These are phyloP conservation scores for Staphylotrichum longicolle DNA, from an alignment of 495 filamentous ascomycete species.

Conservation along the genomic window DNA sequence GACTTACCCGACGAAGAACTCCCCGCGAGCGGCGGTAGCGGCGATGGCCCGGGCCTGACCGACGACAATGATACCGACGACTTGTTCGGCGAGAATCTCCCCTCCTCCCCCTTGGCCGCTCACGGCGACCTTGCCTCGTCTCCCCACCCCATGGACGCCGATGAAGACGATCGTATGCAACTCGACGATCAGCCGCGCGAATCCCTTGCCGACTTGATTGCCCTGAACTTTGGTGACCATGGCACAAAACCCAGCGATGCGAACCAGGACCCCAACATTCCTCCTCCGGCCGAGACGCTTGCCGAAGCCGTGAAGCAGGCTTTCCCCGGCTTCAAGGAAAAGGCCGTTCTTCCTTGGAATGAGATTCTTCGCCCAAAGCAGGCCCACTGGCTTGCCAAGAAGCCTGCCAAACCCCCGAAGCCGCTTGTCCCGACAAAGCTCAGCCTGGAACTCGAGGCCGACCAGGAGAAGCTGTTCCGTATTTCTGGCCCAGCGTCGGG, in stretches of 20 bases:
- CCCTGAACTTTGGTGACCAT: constrained; percentile 46
- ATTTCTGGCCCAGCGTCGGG: constrained; percentile 53
- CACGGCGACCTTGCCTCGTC: constrained; percentile 35
- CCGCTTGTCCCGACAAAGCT: constrained; percentile 81
- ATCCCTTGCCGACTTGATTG: constrained; percentile 32
- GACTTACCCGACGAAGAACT: constrained; percentile 51
- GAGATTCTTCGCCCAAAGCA: constrained; percentile 72
- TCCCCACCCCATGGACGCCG: constrained; percentile 36
- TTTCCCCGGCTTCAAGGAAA: constrained; percentile 68
- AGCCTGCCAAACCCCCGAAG: constrained; percentile 71
- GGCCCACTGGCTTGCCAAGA: constrained; percentile 66
- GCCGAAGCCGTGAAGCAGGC: constrained; percentile 65
- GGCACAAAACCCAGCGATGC: constrained; percentile 35
- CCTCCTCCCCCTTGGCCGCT: constrained; percentile 36
- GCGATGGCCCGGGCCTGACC: constrained; percentile 46
- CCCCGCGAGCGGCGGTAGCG: constrained; percentile 32
- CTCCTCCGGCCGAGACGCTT: constrained; percentile 59
- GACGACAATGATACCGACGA: constrained; percentile 54
- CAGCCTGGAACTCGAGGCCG: constrained; percentile 73
- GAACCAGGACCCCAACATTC: constrained; percentile 50
- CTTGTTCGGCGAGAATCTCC: constrained; percentile 46
- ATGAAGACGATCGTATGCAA: constrained; percentile 35
- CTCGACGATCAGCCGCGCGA: constrained; percentile 21
- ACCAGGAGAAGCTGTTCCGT: constrained; percentile 77
- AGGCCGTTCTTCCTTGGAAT: constrained; percentile 64